Conservation (phyloP, 768 basidiomycete genomes). For the Pleurotus ostreatus region DNA sequence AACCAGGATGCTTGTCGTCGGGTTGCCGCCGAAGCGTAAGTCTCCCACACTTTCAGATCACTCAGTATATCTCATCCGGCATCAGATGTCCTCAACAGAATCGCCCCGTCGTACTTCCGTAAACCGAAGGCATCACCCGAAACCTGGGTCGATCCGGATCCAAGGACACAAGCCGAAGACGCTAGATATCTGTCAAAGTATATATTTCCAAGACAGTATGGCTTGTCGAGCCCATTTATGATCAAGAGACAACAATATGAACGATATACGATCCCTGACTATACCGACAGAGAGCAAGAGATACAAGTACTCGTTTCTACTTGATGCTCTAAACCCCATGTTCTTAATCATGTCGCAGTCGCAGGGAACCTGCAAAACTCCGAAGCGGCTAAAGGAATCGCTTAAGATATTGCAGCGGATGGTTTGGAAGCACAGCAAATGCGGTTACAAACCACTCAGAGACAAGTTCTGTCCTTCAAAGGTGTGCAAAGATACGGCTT, state of each 20-base stretch:
- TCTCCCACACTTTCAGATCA: constrained; percentile 4
- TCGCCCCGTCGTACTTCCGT: constrained; percentile 40
- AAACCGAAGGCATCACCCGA: constrained; percentile 22
- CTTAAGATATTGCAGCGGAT: constrained; percentile 56
- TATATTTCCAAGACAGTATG: constrained; percentile 80
- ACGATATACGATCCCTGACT: constrained; percentile 39
- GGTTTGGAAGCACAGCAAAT: constrained; percentile 64
- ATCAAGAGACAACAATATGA: constrained; percentile 13
- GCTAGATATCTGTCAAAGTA: constrained; percentile 74
- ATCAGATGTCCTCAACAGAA: constrained; percentile 64
- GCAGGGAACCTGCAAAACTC: constrained; percentile 60
- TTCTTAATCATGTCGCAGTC: constrained; percentile 14
- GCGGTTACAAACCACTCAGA: constrained; percentile 63
- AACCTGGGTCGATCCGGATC: constrained; percentile 39
- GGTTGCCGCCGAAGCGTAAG: constrained; percentile 68
- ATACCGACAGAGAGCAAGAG: constrained; percentile 59
- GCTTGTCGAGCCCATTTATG: constrained; percentile 56
- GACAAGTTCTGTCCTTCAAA: constrained; percentile 76
- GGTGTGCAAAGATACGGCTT: constrained; percentile 28
- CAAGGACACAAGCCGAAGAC: constrained; percentile 40
- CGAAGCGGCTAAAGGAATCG: constrained; percentile 59
- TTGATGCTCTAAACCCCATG: too few species aligned
- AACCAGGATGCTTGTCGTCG: constrained; percentile 49
- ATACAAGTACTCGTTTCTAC: constrained; percentile 48
- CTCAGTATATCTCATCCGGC: neutral